Conservation (phyloP, 768 basidiomycete genomes). For the Leccinum incarnatum region DNA sequence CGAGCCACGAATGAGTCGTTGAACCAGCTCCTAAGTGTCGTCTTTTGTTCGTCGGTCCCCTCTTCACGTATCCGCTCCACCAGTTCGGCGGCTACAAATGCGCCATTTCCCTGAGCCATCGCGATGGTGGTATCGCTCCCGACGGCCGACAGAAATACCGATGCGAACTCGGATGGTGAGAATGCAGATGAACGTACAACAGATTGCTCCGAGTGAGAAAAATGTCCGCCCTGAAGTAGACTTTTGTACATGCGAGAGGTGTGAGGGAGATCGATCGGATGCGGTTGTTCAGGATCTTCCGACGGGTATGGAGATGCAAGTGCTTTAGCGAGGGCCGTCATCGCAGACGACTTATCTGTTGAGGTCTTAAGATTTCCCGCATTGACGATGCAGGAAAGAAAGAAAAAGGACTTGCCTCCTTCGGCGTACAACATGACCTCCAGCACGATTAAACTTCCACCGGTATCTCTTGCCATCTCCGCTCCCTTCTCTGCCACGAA, state of each 20-base stretch:
- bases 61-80: conserved; percentile 54
- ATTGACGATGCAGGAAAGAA: not conserved
- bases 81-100: conserved; percentile 74
- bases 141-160: conserved; percentile 51
- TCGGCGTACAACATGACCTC: conserved; percentile 86
- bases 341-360: conserved; percentile 69
- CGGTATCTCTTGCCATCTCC: conserved; percentile 67
- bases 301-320: conserved; percentile 58
- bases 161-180: conserved; percentile 59
- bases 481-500: conserved; percentile 66
- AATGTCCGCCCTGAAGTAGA: conserved; percentile 89
- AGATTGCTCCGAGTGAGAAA: conserved; percentile 55
- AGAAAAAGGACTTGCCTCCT: conserved; percentile 52
- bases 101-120: conserved; percentile 62
- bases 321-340: conserved; percentile 55
- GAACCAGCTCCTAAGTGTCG: conserved; percentile 59
- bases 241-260: conserved; percentile 84
- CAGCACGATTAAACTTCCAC: conserved; percentile 71
- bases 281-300: conserved; percentile 45
- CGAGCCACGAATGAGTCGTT: conserved; percentile 40
- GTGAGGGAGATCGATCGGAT: conserved; percentile 80
- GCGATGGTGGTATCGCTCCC: conserved; percentile 49
- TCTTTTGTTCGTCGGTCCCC: conserved; percentile 39
- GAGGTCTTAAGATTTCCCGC: not conserved
- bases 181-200: conserved; percentile 54